Percentiles rank a stretch among this genome's conserved stretches.
Evolutionary conservation across 2,329 filamentous ascomycete species (phyloP).

Genomic region (Sporothrix inflata): DNA sequence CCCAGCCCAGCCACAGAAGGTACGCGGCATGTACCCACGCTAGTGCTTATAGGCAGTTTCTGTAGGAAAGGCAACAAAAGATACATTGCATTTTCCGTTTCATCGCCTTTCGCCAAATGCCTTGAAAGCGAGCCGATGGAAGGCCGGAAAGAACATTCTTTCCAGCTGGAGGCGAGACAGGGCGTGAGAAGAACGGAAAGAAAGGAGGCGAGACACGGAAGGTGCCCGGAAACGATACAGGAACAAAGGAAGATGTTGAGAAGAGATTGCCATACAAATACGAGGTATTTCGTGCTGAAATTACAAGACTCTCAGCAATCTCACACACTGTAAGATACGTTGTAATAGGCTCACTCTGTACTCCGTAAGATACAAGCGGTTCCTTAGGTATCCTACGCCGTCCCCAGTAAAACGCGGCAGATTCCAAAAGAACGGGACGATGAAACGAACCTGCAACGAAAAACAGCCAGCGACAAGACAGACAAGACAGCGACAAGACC

Average conservation of each 20-base stretch:
- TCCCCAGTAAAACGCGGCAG: neutral
- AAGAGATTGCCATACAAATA: neutral
- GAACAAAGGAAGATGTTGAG: neutral
- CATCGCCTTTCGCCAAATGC: neutral
- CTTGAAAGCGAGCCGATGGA: constrained; percentile 3
- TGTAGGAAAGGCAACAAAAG: constrained; percentile 14
- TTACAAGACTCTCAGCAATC: neutral
- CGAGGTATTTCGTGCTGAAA: neutral
- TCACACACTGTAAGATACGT: neutral
- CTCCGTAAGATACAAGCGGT: neutral
- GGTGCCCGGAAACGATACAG: neutral
- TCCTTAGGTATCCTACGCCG: no score
- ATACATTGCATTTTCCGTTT: neutral
- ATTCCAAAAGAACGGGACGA: constrained; percentile 11
- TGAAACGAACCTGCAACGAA: constrained; percentile 34
- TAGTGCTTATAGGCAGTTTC: neutral
- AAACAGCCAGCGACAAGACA: neutral
- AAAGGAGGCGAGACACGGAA: neutral
- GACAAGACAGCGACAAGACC: constrained; percentile 12
- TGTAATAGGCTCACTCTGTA: neutral
- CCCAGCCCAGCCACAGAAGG: neutral
- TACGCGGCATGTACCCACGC: constrained; percentile 20
- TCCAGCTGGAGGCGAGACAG: constrained; percentile 1
- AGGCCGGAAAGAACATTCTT: constrained; percentile 24
- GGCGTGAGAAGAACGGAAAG: neutral